Evolutionary conservation across 306 rosid species (phyloP), one percentile per base, ranked within the genome.

Genomic region (Canavalia gladiata): DNA sequence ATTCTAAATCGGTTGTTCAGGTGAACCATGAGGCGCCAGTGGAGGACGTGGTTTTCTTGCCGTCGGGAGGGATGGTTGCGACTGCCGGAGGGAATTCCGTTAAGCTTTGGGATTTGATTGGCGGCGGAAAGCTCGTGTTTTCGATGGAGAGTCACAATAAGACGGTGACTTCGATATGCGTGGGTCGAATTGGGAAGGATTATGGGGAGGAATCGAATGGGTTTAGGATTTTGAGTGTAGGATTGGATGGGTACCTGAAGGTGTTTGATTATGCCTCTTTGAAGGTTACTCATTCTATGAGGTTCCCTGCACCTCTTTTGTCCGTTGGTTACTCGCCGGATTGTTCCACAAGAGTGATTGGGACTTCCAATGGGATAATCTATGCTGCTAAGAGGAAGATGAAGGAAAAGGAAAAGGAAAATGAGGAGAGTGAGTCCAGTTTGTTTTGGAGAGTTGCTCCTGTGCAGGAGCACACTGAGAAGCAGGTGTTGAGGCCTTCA

Each of bases 121-220:
- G 94, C 0, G 99, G 99, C n/a, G 98, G 98, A 87, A 92, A 78
- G 64, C 72, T 95, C 76, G 49, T 92, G 46, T 84, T 57, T 57
- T 89, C 98, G 0, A 92, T 96, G 97, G 98, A 93, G 85, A 91
- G 94, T 78, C 99, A 96, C 55, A 96, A 91, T 76, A 96, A 92
- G 90, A 96, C 98, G 0, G 98, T 96, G 4, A 92, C 98, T 1
- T 90, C 96, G 0, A 49, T 96, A 8, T 92, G 97, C 62, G 82
- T 93, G 8, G 97, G 90, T 7, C 80, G 46, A 62, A 78, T 86
- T 25, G 89, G 90, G 79, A 87, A 79, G 71, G 89, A 76, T 10
- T 59, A 33, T 0, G 91, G 84, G 0, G 97, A 87, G 2, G 94
- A 88, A 13, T 88, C 88, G 2, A 81, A 86, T 74, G 94, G 89